phyloP scores from a whole-genome alignment of 2,329 filamentous ascomycete species.

The Cercospora beticola region DNA sequence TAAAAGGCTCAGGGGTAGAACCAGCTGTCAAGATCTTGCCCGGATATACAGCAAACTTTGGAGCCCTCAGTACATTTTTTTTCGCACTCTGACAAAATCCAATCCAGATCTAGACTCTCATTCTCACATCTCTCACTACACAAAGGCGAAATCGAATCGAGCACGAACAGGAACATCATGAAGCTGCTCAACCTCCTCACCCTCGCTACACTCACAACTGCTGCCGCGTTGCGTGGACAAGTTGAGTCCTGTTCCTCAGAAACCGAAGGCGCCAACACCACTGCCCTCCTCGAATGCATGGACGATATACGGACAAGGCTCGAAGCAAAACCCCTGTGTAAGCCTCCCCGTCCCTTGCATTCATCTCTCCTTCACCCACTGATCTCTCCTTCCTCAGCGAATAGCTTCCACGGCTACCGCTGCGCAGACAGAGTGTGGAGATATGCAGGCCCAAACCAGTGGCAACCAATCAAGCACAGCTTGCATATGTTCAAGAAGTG shows the following conservation, averaged over 20 bases:
- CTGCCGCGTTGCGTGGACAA: rapidly evolving
- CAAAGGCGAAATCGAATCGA: neutral
- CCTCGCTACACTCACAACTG: neutral
- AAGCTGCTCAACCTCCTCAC: neutral
- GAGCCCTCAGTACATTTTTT: neutral
- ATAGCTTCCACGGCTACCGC: neutral
- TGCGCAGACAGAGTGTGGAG: neutral
- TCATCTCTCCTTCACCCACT: too few species aligned
- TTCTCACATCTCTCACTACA: neutral
- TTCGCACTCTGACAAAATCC: neutral
- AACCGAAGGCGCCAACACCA: neutral
- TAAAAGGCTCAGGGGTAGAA: neutral
- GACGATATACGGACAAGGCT: neutral
- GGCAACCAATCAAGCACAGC: neutral
- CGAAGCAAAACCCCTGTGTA: neutral
- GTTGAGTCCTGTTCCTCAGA: neutral
- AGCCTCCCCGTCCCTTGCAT: neutral
- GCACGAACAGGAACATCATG: neutral
- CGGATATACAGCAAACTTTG: neutral
- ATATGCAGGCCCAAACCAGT: neutral
- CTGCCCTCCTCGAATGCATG: neutral
- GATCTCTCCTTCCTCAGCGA: neutral
- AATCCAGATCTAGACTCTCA: neutral
- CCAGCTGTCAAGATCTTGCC: neutral
- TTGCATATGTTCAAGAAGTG: neutral